Percentiles rank a stretch among this genome's conserved stretches.
phyloP scores from a whole-genome alignment of 2,329 filamentous ascomycete genomes.

The Rachicladosporium sp. region DNA sequence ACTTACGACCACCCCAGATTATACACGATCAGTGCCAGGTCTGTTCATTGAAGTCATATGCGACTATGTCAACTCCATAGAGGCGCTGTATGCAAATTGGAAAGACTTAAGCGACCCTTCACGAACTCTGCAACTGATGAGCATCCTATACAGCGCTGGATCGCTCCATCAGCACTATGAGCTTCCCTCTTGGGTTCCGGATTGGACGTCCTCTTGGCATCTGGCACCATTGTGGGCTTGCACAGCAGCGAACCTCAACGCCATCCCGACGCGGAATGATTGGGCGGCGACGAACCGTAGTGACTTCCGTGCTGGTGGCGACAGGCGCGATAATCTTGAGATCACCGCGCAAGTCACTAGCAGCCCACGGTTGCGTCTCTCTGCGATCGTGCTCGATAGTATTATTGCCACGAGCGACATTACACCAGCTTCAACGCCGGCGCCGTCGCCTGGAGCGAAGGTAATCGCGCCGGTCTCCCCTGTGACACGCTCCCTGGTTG shows the following conservation, averaged over 20 bases:
- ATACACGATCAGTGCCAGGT: slow-evolving; percentile 10
- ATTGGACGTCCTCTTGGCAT: slow-evolving; percentile 20
- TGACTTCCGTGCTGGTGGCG: slow-evolving; percentile 17
- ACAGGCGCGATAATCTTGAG: slow-evolving; percentile 15
- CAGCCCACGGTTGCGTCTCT: slow-evolving; percentile 12
- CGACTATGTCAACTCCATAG: slow-evolving; percentile 17
- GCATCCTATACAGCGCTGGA: slow-evolving; percentile 20
- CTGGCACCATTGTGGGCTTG: slow-evolving; percentile 19
- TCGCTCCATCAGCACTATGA: slow-evolving; percentile 16
- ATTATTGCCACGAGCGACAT: slow-evolving; percentile 12
- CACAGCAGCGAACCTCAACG: slow-evolving; percentile 13
- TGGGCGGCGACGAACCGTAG: slow-evolving; percentile 16
- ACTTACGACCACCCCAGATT: slow-evolving; percentile 15
- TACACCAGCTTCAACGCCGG: slow-evolving; percentile 14
- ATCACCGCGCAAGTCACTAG: slow-evolving; percentile 9
- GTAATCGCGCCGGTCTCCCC: too few relatives aligned
- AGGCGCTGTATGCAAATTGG: slow-evolving; percentile 13
- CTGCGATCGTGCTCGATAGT: slow-evolving; percentile 15
- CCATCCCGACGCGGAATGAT: slow-evolving; percentile 10
- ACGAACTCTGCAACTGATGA: slow-evolving; percentile 18
- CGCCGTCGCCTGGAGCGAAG: too few relatives aligned
- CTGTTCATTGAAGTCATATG: slow-evolving; percentile 17
- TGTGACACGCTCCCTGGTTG: background rate
- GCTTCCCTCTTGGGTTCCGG: slow-evolving; percentile 24
- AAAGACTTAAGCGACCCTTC: slow-evolving; percentile 13